phyloP scores from a whole-genome alignment of 2,329 filamentous ascomycete genomes.

The Xylariales sp. region DNA sequence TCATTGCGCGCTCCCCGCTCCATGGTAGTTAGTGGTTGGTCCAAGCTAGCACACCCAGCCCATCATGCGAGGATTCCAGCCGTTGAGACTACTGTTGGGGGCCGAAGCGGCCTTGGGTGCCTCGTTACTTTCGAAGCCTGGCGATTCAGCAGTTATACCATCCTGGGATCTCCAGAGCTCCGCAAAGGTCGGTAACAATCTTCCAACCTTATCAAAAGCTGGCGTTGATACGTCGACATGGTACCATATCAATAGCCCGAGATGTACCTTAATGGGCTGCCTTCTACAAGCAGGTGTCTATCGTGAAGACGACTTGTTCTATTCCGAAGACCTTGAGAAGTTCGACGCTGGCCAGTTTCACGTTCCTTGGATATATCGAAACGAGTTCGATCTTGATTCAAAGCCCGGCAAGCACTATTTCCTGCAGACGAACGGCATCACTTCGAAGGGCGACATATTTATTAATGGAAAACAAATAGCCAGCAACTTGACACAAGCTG shows the following conservation, averaged over 20 bases:
- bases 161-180: slow-evolving; percentile 64
- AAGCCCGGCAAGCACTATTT: slow-evolving; percentile 58
- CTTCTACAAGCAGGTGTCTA: slow-evolving; percentile 65
- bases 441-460: slow-evolving; percentile 69
- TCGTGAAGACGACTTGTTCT: slow-evolving; percentile 66
- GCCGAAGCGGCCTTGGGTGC: slow-evolving; percentile 25
- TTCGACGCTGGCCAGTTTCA: slow-evolving; percentile 61
- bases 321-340: slow-evolving; percentile 59
- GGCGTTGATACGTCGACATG: slow-evolving; percentile 62
- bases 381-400: slow-evolving; percentile 59
- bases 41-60: slow-evolving; percentile 15
- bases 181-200: slow-evolving; percentile 50
- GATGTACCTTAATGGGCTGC: slow-evolving; percentile 68
- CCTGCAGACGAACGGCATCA: slow-evolving; percentile 69
- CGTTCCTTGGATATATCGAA: slow-evolving; percentile 69
- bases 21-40: slow-evolving; percentile 9
- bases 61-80: slow-evolving; percentile 40
- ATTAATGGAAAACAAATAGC: slow-evolving; percentile 67
- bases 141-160: slow-evolving; percentile 50
- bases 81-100: slow-evolving; percentile 38
- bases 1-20: background rate
- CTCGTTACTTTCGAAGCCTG: slow-evolving; percentile 40
- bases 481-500: slow-evolving; percentile 60
- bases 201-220: slow-evolving; percentile 55
- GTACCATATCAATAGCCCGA: slow-evolving; percentile 59